phyloP scores from a whole-genome alignment of 495 filamentous ascomycete species.

The Penicillium simplicissimum region DNA sequence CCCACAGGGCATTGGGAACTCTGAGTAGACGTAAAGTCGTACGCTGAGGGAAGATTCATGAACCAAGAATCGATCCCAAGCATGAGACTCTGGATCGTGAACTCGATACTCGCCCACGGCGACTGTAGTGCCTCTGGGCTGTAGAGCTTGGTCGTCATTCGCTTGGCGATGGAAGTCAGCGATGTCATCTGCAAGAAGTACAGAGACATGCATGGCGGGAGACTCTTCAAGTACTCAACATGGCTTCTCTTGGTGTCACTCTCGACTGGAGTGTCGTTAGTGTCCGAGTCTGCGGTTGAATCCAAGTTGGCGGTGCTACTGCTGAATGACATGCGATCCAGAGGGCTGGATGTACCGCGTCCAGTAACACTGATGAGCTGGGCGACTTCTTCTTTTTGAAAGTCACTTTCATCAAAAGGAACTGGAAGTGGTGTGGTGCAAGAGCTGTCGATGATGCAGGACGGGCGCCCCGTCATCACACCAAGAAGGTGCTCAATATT shows the following conservation, averaged over 20 bases:
- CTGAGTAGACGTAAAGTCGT: slow-evolving; percentile 41
- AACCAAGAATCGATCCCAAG: slow-evolving; percentile 44
- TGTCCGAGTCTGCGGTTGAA: slow-evolving; percentile 27
- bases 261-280: slow-evolving; percentile 22
- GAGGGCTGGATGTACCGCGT: slow-evolving; percentile 22
- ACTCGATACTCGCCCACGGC: slow-evolving; percentile 53
- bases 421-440: slow-evolving; percentile 57
- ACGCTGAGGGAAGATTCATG: slow-evolving; percentile 39
- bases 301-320: slow-evolving; percentile 27
- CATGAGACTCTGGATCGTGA: slow-evolving; percentile 42
- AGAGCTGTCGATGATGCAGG: slow-evolving; percentile 53
- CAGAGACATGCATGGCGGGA: slow-evolving; percentile 44
- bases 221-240: slow-evolving; percentile 30
- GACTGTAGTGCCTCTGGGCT: slow-evolving; percentile 49
- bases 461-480: slow-evolving; percentile 61
- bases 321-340: slow-evolving; percentile 24
- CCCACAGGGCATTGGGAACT: slow-evolving; percentile 32
- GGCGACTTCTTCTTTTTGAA: slow-evolving; percentile 40
- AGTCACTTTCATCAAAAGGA: slow-evolving; percentile 52
- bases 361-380: slow-evolving; percentile 32
- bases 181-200: slow-evolving; percentile 52
- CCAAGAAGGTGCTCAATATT: slow-evolving; percentile 58
- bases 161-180: slow-evolving; percentile 53
- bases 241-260: slow-evolving; percentile 21
- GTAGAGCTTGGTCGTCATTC: slow-evolving; percentile 58